A percentile compares a stretch with the other conserved stretches of the same genome.
Conservation (phyloP, 805 yeast species). For the Kodamaea laetipori region DNA sequence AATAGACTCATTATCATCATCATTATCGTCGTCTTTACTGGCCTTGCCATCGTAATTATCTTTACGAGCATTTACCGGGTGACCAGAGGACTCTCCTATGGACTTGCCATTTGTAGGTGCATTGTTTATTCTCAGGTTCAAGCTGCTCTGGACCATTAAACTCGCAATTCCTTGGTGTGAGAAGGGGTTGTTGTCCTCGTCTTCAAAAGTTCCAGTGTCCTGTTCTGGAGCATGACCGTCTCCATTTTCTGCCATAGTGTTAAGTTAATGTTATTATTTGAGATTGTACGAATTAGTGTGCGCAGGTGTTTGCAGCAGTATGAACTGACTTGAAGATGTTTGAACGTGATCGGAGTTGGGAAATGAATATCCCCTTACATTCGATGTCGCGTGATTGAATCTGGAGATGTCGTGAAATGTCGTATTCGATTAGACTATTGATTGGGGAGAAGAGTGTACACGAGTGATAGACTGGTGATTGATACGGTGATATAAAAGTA, state of each 20-base stretch:
- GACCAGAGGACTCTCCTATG: neutral
- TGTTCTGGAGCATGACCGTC: neutral
- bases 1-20: conserved; percentile 30
- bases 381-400: conserved; percentile 1
- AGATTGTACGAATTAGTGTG: neutral
- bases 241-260: conserved; percentile 1
- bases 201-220: conserved; percentile 16
- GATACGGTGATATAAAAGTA: too few relatives aligned
- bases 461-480: too few relatives aligned
- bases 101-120: conserved; percentile 3
- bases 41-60: conserved; percentile 7
- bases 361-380: neutral
- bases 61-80: neutral
- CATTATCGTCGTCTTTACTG: conserved; percentile 7
- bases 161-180: conserved; percentile 32
- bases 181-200: conserved; percentile 45
- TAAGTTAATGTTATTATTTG: too few relatives aligned
- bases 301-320: neutral
- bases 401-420: neutral
- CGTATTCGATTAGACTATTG: too few relatives aligned
- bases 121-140: neutral
- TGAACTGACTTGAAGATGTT: neutral
- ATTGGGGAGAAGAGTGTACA: too few relatives aligned
- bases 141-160: conserved; percentile 16
- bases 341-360: neutral